Evolutionary conservation across 2,329 filamentous ascomycete species (phyloP), one percentile per base, ranked within the genome.

Genomic region (Stachybotrys chartarum): DNA sequence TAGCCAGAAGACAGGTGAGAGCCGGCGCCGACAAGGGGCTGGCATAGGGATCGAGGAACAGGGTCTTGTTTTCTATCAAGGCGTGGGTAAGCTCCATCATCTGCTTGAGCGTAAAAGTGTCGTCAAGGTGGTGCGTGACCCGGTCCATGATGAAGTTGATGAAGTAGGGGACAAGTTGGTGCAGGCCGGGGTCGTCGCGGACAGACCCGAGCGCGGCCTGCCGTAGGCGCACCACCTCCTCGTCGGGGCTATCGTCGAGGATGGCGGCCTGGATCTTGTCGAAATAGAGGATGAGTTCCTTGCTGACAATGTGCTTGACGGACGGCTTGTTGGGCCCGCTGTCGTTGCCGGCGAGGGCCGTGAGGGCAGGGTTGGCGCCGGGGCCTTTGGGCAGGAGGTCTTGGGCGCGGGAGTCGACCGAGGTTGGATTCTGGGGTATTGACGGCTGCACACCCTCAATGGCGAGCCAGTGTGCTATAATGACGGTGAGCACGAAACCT

Each of bases 371-470:
- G 66, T 96, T 96, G 24, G 90, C 90, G 59, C 90, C 90, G 4
- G 91, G 87, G 6, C 92, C 93, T 74, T 97, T 97, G 35, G 92
- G 89, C 17, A 95, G 80, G 32, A 97, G 80, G 65, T 97, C 92
- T 67, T 92, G 88, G 53, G 88, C 85, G 57, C 90, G 82, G 32
- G 90, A 86, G 69, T 97, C 92, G 66, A 86, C 85, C 6, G 88
- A 86, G 1, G 91, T 94, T 7, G 94, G 94, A 70, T 99, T 99
- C 71, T 97, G 93, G 1, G 93, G 91, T 63, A 97, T 97, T 1
- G 91, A 90, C 2, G 94, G 94, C 69, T 99, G 93, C 31, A 97
- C 94, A 57, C 94, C 94, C 78, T 99, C 94, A 51, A 99, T 91
- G 24, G 94, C 92, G 58, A 97, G 85, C 93, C 94, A 99, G 73